Conservation (phyloP, 2,329 filamentous ascomycete genomes). For the Penicillium sp. region DNA sequence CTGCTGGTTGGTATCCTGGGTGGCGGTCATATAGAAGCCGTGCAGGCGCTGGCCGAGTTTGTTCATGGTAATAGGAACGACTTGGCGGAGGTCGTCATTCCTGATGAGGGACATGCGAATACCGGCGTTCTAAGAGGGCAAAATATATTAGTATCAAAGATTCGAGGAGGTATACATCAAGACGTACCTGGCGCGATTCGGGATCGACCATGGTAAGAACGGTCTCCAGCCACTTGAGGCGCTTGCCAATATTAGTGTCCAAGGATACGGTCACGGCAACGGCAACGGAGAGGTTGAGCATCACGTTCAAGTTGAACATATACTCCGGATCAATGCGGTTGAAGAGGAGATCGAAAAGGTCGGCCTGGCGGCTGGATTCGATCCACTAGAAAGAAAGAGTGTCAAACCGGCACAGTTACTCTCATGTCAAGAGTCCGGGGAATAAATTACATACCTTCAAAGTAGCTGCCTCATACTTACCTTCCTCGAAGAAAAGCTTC, state of each 20-base stretch:
- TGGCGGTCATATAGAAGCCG: constrained; percentile 59
- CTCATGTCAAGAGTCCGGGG: background rate
- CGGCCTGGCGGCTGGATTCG: constrained; percentile 61
- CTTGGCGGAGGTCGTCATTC: constrained; percentile 55
- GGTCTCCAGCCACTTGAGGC: constrained; percentile 62
- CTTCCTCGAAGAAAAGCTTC: constrained; percentile 42
- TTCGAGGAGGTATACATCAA: background rate
- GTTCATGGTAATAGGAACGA: constrained; percentile 63
- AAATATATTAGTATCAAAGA: constrained; percentile 12
- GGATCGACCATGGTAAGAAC: constrained; percentile 60
- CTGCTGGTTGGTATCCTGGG: constrained; percentile 53
- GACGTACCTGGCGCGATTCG: constrained; percentile 47
- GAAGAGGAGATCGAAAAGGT: constrained; percentile 66
- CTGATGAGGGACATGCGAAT: constrained; percentile 39
- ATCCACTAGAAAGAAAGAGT: constrained; percentile 54
- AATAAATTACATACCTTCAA: constrained; percentile 43
- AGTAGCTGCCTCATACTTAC: constrained; percentile 50
- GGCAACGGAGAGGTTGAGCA: constrained; percentile 64
- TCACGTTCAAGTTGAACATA: constrained; percentile 57
- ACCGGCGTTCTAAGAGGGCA: constrained; percentile 51
- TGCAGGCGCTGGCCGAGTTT: constrained; percentile 62
- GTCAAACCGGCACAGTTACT: constrained; percentile 23
- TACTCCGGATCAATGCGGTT: constrained; percentile 61
- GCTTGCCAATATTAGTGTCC: constrained; percentile 56
- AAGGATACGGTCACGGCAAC: constrained; percentile 64